Conservation (phyloP, 805 yeast genomes). For the Osmozyma mogii region DNA sequence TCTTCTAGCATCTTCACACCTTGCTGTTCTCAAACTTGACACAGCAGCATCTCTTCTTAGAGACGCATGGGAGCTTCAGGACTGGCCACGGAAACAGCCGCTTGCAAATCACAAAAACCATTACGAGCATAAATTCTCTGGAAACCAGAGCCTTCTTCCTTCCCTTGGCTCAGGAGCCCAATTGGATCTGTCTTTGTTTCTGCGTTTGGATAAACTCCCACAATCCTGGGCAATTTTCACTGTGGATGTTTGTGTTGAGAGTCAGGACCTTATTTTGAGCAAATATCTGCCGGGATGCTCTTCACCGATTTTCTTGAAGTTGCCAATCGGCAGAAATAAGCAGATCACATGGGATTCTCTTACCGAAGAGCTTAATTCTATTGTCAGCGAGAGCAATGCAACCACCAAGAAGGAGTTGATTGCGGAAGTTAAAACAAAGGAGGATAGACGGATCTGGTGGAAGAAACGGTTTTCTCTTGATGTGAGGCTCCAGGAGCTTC, state of each 20-base stretch:
- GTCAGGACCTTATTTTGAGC: conserved; percentile 53
- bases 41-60: conserved; percentile 1
- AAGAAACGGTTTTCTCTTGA: conserved; percentile 56
- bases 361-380: conserved; percentile 18
- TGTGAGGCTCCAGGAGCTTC: conserved; percentile 39
- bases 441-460: conserved; percentile 77
- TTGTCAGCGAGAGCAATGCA: conserved; percentile 54
- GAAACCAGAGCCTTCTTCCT: too few species aligned
- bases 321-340: conserved; percentile 53
- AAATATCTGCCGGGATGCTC: conserved; percentile 21
- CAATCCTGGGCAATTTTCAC: conserved; percentile 50
- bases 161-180: conserved; percentile 1
- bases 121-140: too few species aligned
- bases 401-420: conserved; percentile 53
- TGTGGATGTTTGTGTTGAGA: conserved; percentile 49
- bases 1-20: too few species aligned
- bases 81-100: conserved; percentile 1
- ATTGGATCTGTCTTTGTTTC: conserved; percentile 1
- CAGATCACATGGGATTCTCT: conserved; percentile 37
- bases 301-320: conserved; percentile 40
- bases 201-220: conserved; percentile 23
- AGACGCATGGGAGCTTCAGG: conserved; percentile 3
- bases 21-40: too few species aligned
- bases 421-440: conserved; percentile 42
- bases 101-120: too few species aligned